Percentiles rank a stretch among this genome's conserved stretches.
phyloP scores from a whole-genome alignment of 495 filamentous ascomycete genomes.

The Echria macrotheca region DNA sequence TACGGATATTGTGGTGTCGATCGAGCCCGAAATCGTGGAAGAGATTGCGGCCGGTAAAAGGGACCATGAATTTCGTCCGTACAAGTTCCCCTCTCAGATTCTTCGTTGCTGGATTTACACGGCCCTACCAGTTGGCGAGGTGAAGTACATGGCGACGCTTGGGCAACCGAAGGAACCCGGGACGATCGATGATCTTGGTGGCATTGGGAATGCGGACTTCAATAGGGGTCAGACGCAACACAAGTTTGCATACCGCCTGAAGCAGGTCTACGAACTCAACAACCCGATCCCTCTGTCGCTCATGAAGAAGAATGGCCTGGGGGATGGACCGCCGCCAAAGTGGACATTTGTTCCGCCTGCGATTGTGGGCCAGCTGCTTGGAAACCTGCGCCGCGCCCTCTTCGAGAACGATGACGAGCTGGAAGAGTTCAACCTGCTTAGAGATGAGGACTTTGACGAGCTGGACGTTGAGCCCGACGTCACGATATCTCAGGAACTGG shows the following conservation, averaged over 20 bases:
- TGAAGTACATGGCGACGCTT: constrained; percentile 47
- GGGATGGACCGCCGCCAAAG: constrained; percentile 32
- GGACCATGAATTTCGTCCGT: constrained; percentile 43
- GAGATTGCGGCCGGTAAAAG: constrained; percentile 35
- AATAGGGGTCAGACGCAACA: constrained; percentile 30
- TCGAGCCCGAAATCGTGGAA: constrained; percentile 34
- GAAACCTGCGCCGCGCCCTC: constrained; percentile 38
- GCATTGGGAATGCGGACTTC: constrained; percentile 44
- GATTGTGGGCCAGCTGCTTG: constrained; percentile 41
- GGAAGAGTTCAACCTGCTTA: neutral
- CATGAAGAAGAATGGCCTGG: constrained; percentile 40
- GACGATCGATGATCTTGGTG: constrained; percentile 32
- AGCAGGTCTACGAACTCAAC: constrained; percentile 49
- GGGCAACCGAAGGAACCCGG: constrained; percentile 35
- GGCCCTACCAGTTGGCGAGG: constrained; percentile 29
- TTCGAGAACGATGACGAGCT: constrained; percentile 27
- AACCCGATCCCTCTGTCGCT: constrained; percentile 39
- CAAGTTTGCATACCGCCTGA: constrained; percentile 42
- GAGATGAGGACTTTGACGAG: constrained; percentile 14
- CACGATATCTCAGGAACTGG: constrained; percentile 42
- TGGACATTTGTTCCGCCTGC: constrained; percentile 41
- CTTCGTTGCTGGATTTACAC: constrained; percentile 46
- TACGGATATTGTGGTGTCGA: constrained; percentile 44
- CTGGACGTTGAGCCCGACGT: constrained; percentile 16
- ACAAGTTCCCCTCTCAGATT: constrained; percentile 35